phyloP scores from a whole-genome alignment of 2,329 filamentous ascomycete genomes.

The Coniochaeta hoffmannii region DNA sequence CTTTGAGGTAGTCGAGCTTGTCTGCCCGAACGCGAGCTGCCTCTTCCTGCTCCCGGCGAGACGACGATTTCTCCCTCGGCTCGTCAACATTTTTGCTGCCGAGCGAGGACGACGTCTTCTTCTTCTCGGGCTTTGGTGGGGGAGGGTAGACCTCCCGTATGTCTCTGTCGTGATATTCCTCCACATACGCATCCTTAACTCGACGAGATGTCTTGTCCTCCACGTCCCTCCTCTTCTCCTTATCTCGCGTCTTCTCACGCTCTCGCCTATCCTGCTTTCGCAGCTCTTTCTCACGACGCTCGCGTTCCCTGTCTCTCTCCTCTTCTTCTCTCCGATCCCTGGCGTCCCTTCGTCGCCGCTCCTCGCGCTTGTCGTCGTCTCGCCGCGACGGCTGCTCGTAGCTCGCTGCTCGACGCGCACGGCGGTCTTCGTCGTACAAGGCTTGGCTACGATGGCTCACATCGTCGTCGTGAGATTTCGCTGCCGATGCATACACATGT shows the following conservation, averaged over 20 bases:
- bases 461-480: slow-evolving; percentile 42
- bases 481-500: slow-evolving; percentile 28
- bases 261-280: slow-evolving; percentile 13
- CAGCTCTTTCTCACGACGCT: slow-evolving; percentile 2
- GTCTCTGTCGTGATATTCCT: slow-evolving; percentile 18
- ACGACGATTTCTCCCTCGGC: slow-evolving; percentile 15
- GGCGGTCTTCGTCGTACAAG: slow-evolving; percentile 32
- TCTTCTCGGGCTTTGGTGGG: slow-evolving; percentile 14
- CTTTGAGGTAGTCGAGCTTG: slow-evolving; percentile 1
- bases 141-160: slow-evolving; percentile 9
- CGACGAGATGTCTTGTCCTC: slow-evolving; percentile 17
- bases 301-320: slow-evolving; percentile 15
- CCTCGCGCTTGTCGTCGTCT: slow-evolving; percentile 24
- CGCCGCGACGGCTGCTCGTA: slow-evolving; percentile 35
- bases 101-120: slow-evolving; percentile 14
- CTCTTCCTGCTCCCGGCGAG: slow-evolving; percentile 9
- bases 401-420: slow-evolving; percentile 14
- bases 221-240: slow-evolving; percentile 24
- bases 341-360: slow-evolving; percentile 19
- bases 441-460: slow-evolving; percentile 25
- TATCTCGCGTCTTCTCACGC: slow-evolving; percentile 31
- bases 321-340: slow-evolving; percentile 14
- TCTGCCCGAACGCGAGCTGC: neutral
- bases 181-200: slow-evolving; percentile 23
- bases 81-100: slow-evolving; percentile 22